Percentiles rank a stretch among this genome's conserved stretches.
Evolutionary conservation across 495 filamentous ascomycete genomes (phyloP).

Genomic region (Mytilinidion resinicola): DNA sequence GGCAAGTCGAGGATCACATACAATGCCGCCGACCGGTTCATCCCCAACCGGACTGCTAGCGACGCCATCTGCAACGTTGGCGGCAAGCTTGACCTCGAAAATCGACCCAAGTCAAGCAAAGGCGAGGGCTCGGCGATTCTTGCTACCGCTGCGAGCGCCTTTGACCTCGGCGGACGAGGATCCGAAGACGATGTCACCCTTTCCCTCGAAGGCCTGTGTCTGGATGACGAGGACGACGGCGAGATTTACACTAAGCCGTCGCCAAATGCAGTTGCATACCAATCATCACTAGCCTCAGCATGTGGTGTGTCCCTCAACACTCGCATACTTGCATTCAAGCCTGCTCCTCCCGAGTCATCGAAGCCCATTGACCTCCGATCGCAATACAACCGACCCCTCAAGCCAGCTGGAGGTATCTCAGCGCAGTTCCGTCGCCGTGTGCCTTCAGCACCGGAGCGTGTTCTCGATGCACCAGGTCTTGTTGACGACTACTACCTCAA

Average conservation of each 20-base stretch:
- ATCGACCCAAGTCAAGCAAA: conserved; percentile 53
- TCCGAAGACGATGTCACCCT: conserved; percentile 71
- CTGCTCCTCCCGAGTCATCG: conserved; percentile 88
- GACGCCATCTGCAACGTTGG: conserved; percentile 79
- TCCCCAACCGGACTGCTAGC: conserved; percentile 83
- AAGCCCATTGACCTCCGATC: conserved; percentile 96
- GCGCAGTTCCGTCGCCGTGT: conserved; percentile 87
- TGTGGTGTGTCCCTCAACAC: conserved; percentile 91
- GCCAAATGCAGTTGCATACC: conserved; percentile 82
- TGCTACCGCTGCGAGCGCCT: conserved; percentile 53
- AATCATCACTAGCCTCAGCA: conserved; percentile 83
- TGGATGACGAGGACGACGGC: conserved; percentile 57
- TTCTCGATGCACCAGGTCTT: conserved; percentile 92
- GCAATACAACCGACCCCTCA: conserved; percentile 96
- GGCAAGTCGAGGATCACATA: conserved; percentile 74
- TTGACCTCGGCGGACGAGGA: conserved; percentile 55
- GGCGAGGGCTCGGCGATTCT: conserved; percentile 64
- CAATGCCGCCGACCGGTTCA: conserved; percentile 87
- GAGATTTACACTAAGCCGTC: conserved; percentile 64
- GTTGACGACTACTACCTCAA: conserved; percentile 99
- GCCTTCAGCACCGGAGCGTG: conserved; percentile 89
- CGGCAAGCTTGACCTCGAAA: conserved; percentile 63
- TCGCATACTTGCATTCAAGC: conserved; percentile 98
- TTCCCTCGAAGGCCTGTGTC: conserved; percentile 68
- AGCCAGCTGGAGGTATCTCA: conserved; percentile 60